Base-by-base conservation (phyloP, 768 basidiomycete genomes). In the Podaxis carcinomalis region DNA sequence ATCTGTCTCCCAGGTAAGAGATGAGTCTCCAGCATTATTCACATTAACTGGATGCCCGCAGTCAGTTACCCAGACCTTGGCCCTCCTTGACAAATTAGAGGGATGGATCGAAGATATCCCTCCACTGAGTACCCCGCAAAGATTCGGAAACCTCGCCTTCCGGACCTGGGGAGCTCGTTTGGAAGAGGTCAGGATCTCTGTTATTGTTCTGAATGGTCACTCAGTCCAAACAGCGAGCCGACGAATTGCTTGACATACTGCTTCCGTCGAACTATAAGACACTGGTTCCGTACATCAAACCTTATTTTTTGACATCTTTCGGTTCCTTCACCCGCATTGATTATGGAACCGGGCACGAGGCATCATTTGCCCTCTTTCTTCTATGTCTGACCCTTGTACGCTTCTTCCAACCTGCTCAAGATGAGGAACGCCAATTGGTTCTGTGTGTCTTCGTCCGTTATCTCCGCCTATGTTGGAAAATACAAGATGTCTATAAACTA, bases 261-360 rank as follows among this genome's bases (percentile, higher is more conserved):
- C 75, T 93, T 9, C 79, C 82, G 4, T 60, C 75, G 13, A 70
- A 76, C 13, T 78, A 78, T 42, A 69, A 69, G 19, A 63, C 72
- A 14, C 80, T 78, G 5, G 76, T 86, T 39, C 86, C 87, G 1
- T 84, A 88, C 58, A 70, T 98, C 56, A 83, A 85, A 37, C 92
- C 94, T 1, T 91, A 96, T 65, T 73, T 98, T 32, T 67, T 90
- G 57, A 79, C 85, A 2, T 89, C 94, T 1, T 98, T 98, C 71
- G 97, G 97, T 6, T 94, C 91, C 3, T 90, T 93, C 67, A 81
- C 83, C 11, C 85, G 97, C 57, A 86, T 98, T 76, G 97, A 99
- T 78, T 98, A 98, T 69, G 96, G 97, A 1, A 94, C 93, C 3
- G 97, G 97, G 0, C 97, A 99, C 68, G 97, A 98, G 77, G 83